Conservation (phyloP, 192 early-diverging fungal genomes). For the Ambispora gerdemannii region DNA sequence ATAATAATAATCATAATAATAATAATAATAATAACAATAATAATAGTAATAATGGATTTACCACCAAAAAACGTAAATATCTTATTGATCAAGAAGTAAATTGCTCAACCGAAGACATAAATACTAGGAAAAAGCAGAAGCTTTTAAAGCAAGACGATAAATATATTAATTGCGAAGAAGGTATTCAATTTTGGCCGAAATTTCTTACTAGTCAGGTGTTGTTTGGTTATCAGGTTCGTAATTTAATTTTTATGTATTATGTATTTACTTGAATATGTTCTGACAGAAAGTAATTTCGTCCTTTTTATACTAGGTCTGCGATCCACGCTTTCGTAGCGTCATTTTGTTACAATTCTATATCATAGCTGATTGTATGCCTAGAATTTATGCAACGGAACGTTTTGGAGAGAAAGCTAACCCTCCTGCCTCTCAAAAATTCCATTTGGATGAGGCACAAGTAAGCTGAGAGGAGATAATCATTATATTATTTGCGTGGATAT, state of each 20-base stretch:
- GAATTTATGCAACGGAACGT: neutral
- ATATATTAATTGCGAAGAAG: neutral
- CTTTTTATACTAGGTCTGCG: neutral
- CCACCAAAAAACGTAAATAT: too few relatives aligned
- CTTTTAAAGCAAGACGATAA: too few relatives aligned
- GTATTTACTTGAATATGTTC: neutral
- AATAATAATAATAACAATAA: too few relatives aligned
- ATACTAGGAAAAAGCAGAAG: too few relatives aligned
- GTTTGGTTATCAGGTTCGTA: neutral
- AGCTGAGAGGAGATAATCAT: too few relatives aligned
- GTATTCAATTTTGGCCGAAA: neutral
- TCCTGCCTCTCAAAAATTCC: too few relatives aligned
- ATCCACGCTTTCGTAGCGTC: neutral
- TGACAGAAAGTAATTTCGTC: neutral
- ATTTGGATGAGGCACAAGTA: too few relatives aligned
- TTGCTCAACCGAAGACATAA: too few relatives aligned
- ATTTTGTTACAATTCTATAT: neutral
- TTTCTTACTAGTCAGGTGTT: neutral
- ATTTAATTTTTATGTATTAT: neutral
- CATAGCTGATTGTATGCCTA: neutral
- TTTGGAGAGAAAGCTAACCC: neutral
- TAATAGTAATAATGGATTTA: too few relatives aligned
- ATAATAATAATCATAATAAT: too few relatives aligned
- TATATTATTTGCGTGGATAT: too few relatives aligned
- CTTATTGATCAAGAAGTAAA: too few relatives aligned